Evolutionary conservation across 2,329 filamentous ascomycete genomes (phyloP).

Genomic region (Microcyclospora tardicrescens): DNA sequence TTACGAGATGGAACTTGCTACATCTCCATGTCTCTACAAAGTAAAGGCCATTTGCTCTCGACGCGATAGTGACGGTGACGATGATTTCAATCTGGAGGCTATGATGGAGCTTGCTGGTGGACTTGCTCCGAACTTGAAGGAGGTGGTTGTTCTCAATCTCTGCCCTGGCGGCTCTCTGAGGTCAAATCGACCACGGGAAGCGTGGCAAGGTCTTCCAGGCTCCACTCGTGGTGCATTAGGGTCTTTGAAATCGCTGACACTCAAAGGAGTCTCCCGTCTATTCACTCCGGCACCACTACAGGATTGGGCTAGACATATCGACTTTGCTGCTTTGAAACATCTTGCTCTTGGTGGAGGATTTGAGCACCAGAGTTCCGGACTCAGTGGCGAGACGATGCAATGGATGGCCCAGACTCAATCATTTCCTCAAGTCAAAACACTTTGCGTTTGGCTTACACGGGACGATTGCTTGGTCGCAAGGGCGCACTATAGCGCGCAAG

Average conservation of each 20-base stretch:
- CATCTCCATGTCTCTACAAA: neutral
- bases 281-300: too few relatives aligned
- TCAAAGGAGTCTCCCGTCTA: neutral
- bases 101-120: slow-evolving; percentile 1
- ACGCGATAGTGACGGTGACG: slow-evolving; percentile 1
- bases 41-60: neutral
- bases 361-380: too few relatives aligned
- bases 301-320: too few relatives aligned
- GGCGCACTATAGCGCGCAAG: too few relatives aligned
- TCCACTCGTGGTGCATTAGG: neutral
- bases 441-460: too few relatives aligned
- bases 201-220: slow-evolving; percentile 1
- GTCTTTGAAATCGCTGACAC: neutral
- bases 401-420: too few relatives aligned
- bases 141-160: neutral
- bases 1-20: slow-evolving; percentile 1
- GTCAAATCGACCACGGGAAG: neutral
- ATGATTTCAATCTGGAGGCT: slow-evolving; percentile 1
- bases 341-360: too few relatives aligned
- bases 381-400: too few relatives aligned
- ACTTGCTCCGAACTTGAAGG: neutral
- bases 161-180: neutral
- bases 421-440: too few relatives aligned
- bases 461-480: too few relatives aligned
- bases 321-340: too few relatives aligned